Percentiles rank a stretch among this genome's conserved stretches.
Conservation (phyloP, 371 early-diverging fungal genomes). For the Amoeboaphelidium occidentale region DNA sequence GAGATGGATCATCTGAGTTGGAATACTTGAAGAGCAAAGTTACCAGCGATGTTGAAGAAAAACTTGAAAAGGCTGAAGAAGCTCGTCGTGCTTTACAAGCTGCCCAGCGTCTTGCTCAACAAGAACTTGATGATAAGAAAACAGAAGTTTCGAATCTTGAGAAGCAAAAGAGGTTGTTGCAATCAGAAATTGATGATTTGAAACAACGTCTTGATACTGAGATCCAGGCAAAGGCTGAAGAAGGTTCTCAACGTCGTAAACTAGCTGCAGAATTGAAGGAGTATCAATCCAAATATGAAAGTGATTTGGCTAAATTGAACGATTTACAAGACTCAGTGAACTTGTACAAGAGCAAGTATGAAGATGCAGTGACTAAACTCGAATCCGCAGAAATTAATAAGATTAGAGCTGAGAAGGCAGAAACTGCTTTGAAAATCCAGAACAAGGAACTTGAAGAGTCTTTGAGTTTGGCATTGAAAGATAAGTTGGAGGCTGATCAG, state of each 20-base stretch:
- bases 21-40: constrained; percentile 25
- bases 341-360: constrained; percentile 25
- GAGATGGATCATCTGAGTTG: constrained; percentile 16
- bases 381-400: constrained; percentile 31
- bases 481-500: constrained; percentile 31
- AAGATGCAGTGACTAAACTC: constrained; percentile 20
- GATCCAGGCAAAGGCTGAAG: constrained; percentile 26
- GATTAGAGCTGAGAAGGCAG: constrained; percentile 33
- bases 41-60: constrained; percentile 31
- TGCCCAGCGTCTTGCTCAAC: constrained; percentile 36
- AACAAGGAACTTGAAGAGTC: constrained; percentile 31
- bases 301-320: constrained; percentile 15
- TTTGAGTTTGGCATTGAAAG: constrained; percentile 23
- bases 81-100: constrained; percentile 41
- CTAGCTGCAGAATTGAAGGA: constrained; percentile 23
- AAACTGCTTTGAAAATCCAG: constrained; percentile 21
- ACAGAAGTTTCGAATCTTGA: constrained; percentile 33
- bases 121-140: constrained; percentile 43
- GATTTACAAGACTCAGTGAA: constrained; percentile 16
- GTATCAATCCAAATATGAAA: constrained; percentile 16
- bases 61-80: constrained; percentile 46
- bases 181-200: constrained; percentile 38
- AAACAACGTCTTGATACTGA: constrained; percentile 31
- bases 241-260: constrained; percentile 17
- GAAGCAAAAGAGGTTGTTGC: constrained; percentile 26